Evolutionary conservation across 441 rosid species (phyloP), one percentile per base, ranked within the genome.

Genomic region (Flueggea neowawraea): DNA sequence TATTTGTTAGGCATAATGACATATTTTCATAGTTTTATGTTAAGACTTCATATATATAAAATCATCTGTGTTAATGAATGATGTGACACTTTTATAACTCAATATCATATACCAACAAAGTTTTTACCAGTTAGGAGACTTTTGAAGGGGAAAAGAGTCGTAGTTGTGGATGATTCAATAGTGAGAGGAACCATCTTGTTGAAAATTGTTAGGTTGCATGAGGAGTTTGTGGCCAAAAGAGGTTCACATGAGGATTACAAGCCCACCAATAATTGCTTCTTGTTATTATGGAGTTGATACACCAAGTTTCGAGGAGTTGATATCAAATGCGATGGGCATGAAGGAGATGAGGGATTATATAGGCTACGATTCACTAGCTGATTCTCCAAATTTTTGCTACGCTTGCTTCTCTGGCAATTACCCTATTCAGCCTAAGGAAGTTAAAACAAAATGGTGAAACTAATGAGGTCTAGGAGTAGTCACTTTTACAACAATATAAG

Each of bases 271-370:
- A 0, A 75, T 88, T 0, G 93, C 83, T 1, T 88, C 98, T 5
- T 93, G 98, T 67, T 88, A 90, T 55, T 93, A 93, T 51, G 97
- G 98, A 13, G 98, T 93, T 47, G 98, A 93, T 63, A 88, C 98
- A 0, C 98, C 98, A 0, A 93, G 96, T 78, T 67, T 93, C 0
- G 90, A 85, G 75, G 97, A 93, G 69, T 55, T 93, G 83, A 93
- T 93, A 70, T 93, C 98, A 0, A 93, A 93, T 31, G 76, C 93
- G 69, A 73, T 88, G 96, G 87, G 69, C 4, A 85, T 80, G 64
- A 86, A 90, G 61, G 88, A 93, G 70, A 77, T 93, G 31, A 76
- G 78, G 61, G 85, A 88, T 28, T 85, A 55, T 50, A 90, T 93
- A 0, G 96, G 94, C 13, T 69, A 88, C 0, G 91, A 93, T 69